Percentiles rank a stretch among this genome's conserved stretches.
phyloP scores from a whole-genome alignment of 2,329 filamentous ascomycete species.

The Emergomyces orientalis region DNA sequence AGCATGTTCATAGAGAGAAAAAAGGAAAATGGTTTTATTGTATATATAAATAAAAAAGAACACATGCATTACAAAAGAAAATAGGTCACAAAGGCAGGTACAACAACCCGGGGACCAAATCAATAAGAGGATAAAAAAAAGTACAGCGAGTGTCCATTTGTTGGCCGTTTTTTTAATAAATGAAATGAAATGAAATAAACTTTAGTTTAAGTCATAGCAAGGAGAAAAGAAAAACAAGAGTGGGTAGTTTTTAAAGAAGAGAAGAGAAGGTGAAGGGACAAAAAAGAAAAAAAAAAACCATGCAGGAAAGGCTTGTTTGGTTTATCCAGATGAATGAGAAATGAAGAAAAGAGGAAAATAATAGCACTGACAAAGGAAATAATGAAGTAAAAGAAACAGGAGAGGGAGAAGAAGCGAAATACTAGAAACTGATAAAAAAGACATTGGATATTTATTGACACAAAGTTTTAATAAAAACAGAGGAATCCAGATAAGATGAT shows the following conservation, averaged over 20 bases:
- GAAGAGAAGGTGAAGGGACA: neutral
- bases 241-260: neutral
- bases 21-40: too few species aligned
- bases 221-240: neutral
- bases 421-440: neutral
- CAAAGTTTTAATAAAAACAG: neutral
- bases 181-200: too few species aligned
- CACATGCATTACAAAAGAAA: neutral
- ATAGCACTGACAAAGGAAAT: conserved; percentile 6
- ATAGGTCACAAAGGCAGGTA: neutral
- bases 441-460: conserved; percentile 8
- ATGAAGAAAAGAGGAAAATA: neutral
- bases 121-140: too few species aligned
- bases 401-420: conserved; percentile 4
- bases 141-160: neutral
- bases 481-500: conserved; percentile 6
- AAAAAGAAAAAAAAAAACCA: neutral
- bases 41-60: neutral
- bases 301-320: neutral
- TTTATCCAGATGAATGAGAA: conserved; percentile 3
- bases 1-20: too few species aligned
- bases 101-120: too few species aligned
- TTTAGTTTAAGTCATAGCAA: neutral
- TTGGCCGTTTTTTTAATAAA: neutral
- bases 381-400: conserved; percentile 7